Evolutionary conservation across 495 filamentous ascomycete genomes (phyloP).

Genomic region (Umbilicaria muhlenbergii): DNA sequence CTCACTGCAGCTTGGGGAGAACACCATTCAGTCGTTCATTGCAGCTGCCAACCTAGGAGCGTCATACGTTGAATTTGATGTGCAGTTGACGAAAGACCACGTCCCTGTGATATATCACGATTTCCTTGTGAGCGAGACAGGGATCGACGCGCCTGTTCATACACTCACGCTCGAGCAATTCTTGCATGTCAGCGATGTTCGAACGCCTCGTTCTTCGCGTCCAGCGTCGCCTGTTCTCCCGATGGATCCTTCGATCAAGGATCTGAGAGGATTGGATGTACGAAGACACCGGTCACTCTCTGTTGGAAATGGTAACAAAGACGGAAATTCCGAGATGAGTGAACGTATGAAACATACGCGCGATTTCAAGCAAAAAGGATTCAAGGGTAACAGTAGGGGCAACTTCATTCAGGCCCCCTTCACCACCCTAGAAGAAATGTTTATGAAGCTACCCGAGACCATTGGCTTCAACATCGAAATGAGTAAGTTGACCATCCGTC

Average conservation of each 20-base stretch:
- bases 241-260: conserved; percentile 6
- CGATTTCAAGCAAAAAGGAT: conserved; percentile 84
- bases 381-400: conserved; percentile 88
- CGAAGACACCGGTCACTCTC: conserved; percentile 40
- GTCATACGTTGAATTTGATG: conserved; percentile 79
- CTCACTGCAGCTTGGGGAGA: conserved; percentile 88
- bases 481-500: conserved; percentile 33
- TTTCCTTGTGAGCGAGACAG: conserved; percentile 95
- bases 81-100: conserved; percentile 96
- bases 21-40: conserved; percentile 90
- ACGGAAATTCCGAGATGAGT: conserved; percentile 43
- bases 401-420: conserved; percentile 90
- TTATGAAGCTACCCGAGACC: conserved; percentile 60
- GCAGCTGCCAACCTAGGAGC: conserved; percentile 88
- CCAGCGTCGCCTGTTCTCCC: conserved; percentile 28
- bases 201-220: conserved; percentile 25
- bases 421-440: conserved; percentile 86
- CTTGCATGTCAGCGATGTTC: conserved; percentile 60
- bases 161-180: conserved; percentile 91
- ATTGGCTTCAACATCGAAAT: conserved; percentile 98
- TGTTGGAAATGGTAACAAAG: conserved; percentile 30
- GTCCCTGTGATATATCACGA: conserved; percentile 99
- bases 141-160: conserved; percentile 93
- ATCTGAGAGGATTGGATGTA: conserved; percentile 7
- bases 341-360: conserved; percentile 96